A percentile compares a stretch with the other conserved stretches of the same genome.
phyloP scores from a whole-genome alignment of 306 rosid genomes.

The Arachis stenosperma region DNA sequence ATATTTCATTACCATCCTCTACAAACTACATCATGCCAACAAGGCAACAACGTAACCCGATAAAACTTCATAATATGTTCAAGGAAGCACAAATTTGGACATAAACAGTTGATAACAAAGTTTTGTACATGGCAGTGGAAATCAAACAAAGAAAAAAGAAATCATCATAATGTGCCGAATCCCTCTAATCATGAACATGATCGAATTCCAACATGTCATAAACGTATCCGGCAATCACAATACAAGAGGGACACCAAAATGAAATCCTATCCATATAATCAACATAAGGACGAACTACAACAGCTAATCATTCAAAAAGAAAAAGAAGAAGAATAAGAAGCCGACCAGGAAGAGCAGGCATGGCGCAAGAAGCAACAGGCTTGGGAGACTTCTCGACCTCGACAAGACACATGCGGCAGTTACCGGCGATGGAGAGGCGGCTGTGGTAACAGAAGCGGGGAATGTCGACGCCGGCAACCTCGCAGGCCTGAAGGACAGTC shows the following conservation, averaged over 20 bases:
- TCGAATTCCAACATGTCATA: conserved; percentile 8
- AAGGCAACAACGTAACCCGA: not conserved
- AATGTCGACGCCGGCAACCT: conserved; percentile 91
- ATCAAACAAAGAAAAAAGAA: not conserved
- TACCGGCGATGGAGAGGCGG: conserved; percentile 88
- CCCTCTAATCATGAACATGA: conserved; percentile 13
- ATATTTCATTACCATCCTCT: not conserved
- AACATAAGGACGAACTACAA: conserved; percentile 8
- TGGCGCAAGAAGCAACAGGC: conserved; percentile 99
- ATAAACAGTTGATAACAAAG: conserved; percentile 18
- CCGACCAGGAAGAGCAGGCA: conserved; percentile 99
- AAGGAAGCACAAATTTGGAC: conserved; percentile 21
- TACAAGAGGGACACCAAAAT: not conserved
- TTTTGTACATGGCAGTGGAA: not conserved
- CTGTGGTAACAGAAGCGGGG: conserved; percentile 96
- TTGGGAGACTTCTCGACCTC: conserved; percentile 99
- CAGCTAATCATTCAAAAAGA: not conserved
- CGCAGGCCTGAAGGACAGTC: conserved; percentile 95
- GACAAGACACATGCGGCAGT: conserved; percentile 98
- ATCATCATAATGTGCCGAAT: not conserved
- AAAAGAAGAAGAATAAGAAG: not conserved
- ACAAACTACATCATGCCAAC: conserved; percentile 2
- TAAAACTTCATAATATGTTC: not conserved
- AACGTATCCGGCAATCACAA: not conserved
- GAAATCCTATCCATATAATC: not conserved